phyloP scores from a whole-genome alignment of 192 early-diverging fungal genomes.

The Spinellus fusiger region DNA sequence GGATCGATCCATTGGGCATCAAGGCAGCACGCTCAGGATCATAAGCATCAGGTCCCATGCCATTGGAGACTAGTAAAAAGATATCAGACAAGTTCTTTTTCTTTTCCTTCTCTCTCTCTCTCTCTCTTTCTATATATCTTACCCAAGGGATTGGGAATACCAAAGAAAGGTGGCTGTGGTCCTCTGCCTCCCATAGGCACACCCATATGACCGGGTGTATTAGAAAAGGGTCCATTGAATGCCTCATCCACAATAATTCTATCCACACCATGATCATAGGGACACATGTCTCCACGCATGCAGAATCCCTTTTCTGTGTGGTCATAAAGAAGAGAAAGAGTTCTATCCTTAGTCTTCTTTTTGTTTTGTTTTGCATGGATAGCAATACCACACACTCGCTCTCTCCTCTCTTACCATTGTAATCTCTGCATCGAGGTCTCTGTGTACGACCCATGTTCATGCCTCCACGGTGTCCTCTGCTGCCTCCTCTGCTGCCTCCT shows the following conservation, averaged over 20 bases:
- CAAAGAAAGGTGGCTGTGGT: slow-evolving; percentile 36
- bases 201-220: slow-evolving; percentile 21
- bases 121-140: not conserved
- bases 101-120: not conserved
- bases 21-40: slow-evolving; percentile 46
- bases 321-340: slow-evolving; percentile 2
- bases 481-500: slow-evolving; percentile 32
- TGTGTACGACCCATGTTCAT: slow-evolving; percentile 34
- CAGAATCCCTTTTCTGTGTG: slow-evolving; percentile 70
- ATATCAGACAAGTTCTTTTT: no score
- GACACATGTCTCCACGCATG: slow-evolving; percentile 74
- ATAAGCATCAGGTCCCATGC: slow-evolving; percentile 38
- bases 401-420: slow-evolving; percentile 52
- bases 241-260: slow-evolving; percentile 61
- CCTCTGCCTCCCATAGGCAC: slow-evolving; percentile 15
- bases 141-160: slow-evolving; percentile 12
- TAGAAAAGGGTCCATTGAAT: slow-evolving; percentile 32
- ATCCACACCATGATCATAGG: slow-evolving; percentile 69
- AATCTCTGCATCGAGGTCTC: slow-evolving; percentile 63
- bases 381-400: not conserved
- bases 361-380: not conserved
- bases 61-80: not conserved
- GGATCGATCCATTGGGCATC: not conserved
- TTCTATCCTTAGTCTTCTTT: not conserved
- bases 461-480: slow-evolving; percentile 33